Evolutionary conservation across 805 yeast species (phyloP), one percentile per base, ranked within the genome.

Genomic region (Candida michaelii): DNA sequence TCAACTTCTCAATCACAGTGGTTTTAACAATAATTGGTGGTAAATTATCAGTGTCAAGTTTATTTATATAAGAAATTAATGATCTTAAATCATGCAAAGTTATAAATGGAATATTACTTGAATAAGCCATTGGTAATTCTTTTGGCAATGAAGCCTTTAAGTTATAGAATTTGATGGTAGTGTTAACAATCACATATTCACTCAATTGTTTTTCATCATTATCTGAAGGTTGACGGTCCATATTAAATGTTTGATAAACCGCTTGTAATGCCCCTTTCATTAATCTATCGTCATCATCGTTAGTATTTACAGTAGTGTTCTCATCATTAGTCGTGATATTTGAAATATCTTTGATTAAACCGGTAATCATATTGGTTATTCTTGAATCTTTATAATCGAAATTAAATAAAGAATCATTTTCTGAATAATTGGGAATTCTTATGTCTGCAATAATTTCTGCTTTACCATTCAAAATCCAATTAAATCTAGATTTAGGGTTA

Each of bases 381-480:
- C 48, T 52, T 14, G 40, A 32, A 32, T 49, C 58, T 16, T 39
- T 39, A 35, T 49, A 58, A 27, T 57, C 60, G 11, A 48, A 41
- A 19, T 47, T 48, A 40, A 45, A 50, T 12, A 52, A 52, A 6
- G 56, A 46, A 45, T 55, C 50, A 14, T 48, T 46, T 7, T 52
- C 54, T 21, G 50, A 53, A n/a, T 71, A 71, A 23, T 64, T 69
- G 1, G 95, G 93, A 23, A 85, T 67, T 76, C 82, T 80, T 15
- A 86, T 77, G 62, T 86, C 93, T 3, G 88, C 85, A 13, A 75
- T 66, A 4, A 86, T 63, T 44, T 85, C 89, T 4, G 82, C 80
- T 50, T 80, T 79, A 3, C 93, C 91, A 36, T 79, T 79, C 18
- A 75, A 73, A 10, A 86, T 60, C 95, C 93, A 86, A 54, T 81